Evolutionary conservation across 2,329 filamentous ascomycete genomes (phyloP).

Genomic region (Acephala macrosclerotiorum): DNA sequence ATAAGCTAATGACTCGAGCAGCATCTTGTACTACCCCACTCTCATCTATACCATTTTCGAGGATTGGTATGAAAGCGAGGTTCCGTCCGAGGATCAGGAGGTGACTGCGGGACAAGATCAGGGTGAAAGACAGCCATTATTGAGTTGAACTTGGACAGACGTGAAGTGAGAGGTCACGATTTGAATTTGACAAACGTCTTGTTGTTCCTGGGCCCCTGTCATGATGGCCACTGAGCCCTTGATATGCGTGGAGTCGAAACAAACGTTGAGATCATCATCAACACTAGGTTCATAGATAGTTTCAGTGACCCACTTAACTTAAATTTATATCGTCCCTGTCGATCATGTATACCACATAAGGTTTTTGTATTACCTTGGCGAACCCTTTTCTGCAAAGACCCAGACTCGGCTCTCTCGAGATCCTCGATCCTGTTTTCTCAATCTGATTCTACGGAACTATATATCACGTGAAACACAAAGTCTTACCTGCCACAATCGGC

Average conservation of each 20-base stretch:
- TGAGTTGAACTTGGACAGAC: neutral
- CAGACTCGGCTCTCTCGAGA: neutral
- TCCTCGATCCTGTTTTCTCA: neutral
- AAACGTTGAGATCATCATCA: conserved; percentile 1
- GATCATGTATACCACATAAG: neutral
- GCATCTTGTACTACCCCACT: conserved; percentile 32
- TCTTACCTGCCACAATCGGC: neutral
- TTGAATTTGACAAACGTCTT: neutral
- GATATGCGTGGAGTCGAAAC: neutral
- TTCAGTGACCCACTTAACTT: neutral
- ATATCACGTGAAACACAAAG: neutral
- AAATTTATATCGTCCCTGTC: neutral
- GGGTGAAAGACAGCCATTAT: conserved; percentile 17
- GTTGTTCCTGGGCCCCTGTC: neutral
- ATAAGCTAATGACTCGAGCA: neutral
- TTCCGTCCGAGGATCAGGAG: neutral
- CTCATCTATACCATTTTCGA: conserved; percentile 23
- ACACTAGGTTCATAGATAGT: neutral
- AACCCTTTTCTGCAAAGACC: neutral
- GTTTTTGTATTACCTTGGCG: neutral
- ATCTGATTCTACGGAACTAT: neutral
- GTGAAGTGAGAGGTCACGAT: neutral
- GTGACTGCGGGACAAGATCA: neutral
- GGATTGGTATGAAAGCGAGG: neutral
- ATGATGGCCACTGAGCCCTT: neutral